Conservation (phyloP, 176 grass and related monocot genomes). For the Pontederia crassipes region DNA sequence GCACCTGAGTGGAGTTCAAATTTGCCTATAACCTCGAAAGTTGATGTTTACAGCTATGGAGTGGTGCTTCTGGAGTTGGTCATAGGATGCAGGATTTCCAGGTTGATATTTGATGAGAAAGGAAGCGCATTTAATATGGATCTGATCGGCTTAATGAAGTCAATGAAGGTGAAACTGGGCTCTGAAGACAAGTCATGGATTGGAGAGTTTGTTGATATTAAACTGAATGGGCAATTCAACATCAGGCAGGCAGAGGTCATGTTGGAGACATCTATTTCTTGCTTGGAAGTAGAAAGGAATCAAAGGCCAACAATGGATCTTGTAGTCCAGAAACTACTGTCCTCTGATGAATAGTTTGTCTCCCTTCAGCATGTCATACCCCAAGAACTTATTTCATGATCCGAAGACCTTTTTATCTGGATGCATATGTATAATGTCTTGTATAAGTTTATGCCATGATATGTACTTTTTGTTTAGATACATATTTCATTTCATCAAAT, state of each 20-base stretch:
- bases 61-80: constrained; percentile 51
- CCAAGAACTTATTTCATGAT: too few species aligned
- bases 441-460: too few species aligned
- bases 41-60: constrained; percentile 42
- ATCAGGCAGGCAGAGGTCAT: constrained; percentile 16
- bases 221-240: constrained; percentile 30
- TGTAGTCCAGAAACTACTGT: constrained; percentile 24
- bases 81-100: constrained; percentile 29
- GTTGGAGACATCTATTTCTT: constrained; percentile 32
- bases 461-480: too few species aligned
- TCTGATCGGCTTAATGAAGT: not conserved
- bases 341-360: constrained; percentile 10
- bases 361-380: too few species aligned
- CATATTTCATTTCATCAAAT: too few species aligned
- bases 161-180: constrained; percentile 27
- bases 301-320: constrained; percentile 31
- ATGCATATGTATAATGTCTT: too few species aligned
- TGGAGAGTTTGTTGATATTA: constrained; percentile 29
- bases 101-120: constrained; percentile 9
- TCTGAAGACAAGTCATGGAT: constrained; percentile 23
- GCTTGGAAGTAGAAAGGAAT: constrained; percentile 34
- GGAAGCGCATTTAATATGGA: constrained; percentile 11
- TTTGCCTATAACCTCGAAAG: constrained; percentile 43
- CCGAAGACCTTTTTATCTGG: too few species aligned
- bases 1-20: constrained; percentile 49